Conservation (phyloP, 2,329 filamentous ascomycete species). For the Calonectria ilicicola region DNA sequence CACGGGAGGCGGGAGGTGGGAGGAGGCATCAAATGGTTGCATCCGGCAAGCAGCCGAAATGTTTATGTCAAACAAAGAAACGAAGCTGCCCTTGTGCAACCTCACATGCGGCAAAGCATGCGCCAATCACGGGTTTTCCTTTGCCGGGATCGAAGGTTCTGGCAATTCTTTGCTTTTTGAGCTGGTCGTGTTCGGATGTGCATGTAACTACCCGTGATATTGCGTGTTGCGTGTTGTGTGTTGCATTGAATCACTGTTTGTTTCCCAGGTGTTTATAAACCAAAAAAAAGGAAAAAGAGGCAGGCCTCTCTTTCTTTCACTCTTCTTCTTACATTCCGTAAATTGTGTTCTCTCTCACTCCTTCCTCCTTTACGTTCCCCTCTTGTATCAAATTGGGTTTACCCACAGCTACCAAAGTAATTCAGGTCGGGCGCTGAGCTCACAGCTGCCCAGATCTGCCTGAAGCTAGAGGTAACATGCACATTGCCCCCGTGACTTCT, state of each 20-base stretch:
- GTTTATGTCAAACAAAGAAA: background rate
- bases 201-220: background rate
- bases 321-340: background rate
- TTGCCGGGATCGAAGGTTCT: background rate
- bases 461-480: background rate
- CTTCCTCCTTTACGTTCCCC: no score
- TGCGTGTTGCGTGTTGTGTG: no score
- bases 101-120: background rate
- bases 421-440: background rate
- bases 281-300: no score
- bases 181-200: background rate
- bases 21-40: background rate
- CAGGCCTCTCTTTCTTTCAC: no score
- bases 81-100: background rate
- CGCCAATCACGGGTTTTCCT: background rate
- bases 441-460: background rate
- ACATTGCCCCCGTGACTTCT: background rate
- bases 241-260: slow-evolving; percentile 8
- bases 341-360: background rate
- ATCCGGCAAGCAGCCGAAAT: background rate
- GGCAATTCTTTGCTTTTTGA: background rate
- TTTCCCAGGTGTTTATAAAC: no score
- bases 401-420: background rate
- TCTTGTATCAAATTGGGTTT: background rate
- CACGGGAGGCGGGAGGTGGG: no score